phyloP scores from a whole-genome alignment of 495 filamentous ascomycete genomes.

The Cudoniella acicularis region DNA sequence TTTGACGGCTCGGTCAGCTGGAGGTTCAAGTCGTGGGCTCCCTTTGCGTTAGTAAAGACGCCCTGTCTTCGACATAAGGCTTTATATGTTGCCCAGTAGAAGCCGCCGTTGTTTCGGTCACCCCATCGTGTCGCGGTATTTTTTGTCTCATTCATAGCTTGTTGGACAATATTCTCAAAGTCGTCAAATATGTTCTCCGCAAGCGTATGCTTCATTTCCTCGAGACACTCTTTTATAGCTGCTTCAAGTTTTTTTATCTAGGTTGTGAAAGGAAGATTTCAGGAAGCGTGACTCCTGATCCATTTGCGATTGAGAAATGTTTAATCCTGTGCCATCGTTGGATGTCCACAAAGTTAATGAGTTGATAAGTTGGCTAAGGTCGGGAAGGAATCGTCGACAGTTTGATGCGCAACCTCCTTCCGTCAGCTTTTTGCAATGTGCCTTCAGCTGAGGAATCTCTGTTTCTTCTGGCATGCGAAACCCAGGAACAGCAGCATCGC shows the following conservation, averaged over 20 bases:
- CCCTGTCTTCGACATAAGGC: constrained; percentile 21
- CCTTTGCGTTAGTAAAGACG: constrained; percentile 31
- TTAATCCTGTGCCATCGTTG: constrained; percentile 36
- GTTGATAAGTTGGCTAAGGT: constrained; percentile 45
- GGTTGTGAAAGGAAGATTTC: constrained; percentile 34
- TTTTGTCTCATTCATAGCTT: constrained; percentile 35
- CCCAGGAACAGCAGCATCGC: constrained; percentile 42
- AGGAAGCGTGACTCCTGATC: constrained; percentile 37
- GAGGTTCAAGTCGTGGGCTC: constrained; percentile 46
- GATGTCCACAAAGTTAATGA: constrained; percentile 51
- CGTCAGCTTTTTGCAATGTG: constrained; percentile 52
- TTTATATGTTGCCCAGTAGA: constrained; percentile 56
- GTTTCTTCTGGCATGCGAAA: constrained; percentile 45
- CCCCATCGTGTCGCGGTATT: constrained; percentile 48
- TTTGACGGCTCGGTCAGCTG: constrained; percentile 49
- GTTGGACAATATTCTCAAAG: constrained; percentile 33
- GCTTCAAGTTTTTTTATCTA: constrained; percentile 45
- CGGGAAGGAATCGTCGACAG: constrained; percentile 44
- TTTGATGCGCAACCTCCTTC: constrained; percentile 40
- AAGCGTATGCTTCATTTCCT: constrained; percentile 36
- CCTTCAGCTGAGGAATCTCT: constrained; percentile 51
- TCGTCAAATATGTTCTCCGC: constrained; percentile 40
- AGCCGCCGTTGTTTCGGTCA: constrained; percentile 40
- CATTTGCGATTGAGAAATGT: constrained; percentile 40
- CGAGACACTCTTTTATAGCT: constrained; percentile 32